Percentiles rank a stretch among this genome's conserved stretches.
Conservation (phyloP, 2,329 filamentous ascomycete species). For the Cercospora sp. region DNA sequence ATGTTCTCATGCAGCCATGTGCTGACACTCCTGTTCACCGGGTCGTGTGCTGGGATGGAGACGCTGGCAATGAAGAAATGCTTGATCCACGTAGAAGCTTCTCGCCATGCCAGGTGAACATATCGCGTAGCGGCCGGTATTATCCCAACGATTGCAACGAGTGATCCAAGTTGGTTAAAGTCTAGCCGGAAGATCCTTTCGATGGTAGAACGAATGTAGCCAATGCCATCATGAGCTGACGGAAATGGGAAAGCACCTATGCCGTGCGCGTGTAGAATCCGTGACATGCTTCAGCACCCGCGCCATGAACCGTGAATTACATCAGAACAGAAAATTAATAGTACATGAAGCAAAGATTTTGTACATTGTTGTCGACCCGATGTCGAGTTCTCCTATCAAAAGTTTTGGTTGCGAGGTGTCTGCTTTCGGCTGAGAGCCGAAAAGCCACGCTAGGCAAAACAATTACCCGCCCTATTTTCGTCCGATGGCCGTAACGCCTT, state of each 20-base stretch:
- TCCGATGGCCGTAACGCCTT: not conserved
- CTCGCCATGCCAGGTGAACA: slow-evolving; percentile 24
- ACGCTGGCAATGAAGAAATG: slow-evolving; percentile 32
- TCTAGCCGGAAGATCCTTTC: slow-evolving; percentile 26
- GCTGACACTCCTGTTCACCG: slow-evolving; percentile 30
- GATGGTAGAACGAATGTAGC: slow-evolving; percentile 22
- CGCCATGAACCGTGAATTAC: slow-evolving; percentile 13
- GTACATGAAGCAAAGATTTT: slow-evolving; percentile 9
- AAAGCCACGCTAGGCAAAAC: slow-evolving; percentile 3
- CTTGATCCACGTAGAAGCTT: slow-evolving; percentile 26
- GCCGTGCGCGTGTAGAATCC: slow-evolving; percentile 27
- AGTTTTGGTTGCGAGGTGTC: slow-evolving; percentile 8
- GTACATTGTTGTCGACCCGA: slow-evolving; percentile 7
- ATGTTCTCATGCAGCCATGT: slow-evolving; percentile 31
- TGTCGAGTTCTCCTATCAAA: slow-evolving; percentile 16
- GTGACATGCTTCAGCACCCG: slow-evolving; percentile 18
- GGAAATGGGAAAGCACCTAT: slow-evolving; percentile 20
- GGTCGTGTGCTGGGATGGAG: slow-evolving; percentile 30
- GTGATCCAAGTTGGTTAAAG: slow-evolving; percentile 31
- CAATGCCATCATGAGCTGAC: slow-evolving; percentile 19
- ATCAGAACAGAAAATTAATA: slow-evolving; percentile 4
- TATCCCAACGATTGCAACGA: slow-evolving; percentile 28
- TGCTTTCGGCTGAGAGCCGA: slow-evolving; percentile 5
- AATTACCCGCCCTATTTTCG: slow-evolving; percentile 2
- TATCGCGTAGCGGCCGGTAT: slow-evolving; percentile 28